phyloP scores from a whole-genome alignment of 768 basidiomycete genomes.

The Rubroboletus pulcherrimus region DNA sequence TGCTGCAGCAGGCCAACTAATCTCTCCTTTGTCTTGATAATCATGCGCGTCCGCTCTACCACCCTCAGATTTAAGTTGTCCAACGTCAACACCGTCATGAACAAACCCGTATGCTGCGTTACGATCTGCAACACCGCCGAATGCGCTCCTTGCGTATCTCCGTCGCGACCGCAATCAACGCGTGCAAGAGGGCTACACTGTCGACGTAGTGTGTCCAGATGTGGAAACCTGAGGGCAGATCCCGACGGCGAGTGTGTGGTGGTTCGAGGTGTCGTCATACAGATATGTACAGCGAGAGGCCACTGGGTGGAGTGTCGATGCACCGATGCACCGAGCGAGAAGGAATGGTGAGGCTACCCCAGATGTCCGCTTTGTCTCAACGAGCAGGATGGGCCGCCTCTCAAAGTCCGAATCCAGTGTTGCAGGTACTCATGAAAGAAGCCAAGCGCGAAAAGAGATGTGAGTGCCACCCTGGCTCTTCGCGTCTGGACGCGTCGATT shows the following conservation, averaged over 20 bases:
- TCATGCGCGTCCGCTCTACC: conserved; percentile 78
- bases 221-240: conserved; percentile 85
- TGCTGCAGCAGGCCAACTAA: too few species aligned
- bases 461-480: too few species aligned
- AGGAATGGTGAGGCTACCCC: background rate
- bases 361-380: too few species aligned
- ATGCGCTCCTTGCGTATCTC: conserved; percentile 65
- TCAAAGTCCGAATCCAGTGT: too few species aligned
- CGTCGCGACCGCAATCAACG: conserved; percentile 79
- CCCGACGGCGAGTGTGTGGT: conserved; percentile 78
- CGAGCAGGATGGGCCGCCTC: too few species aligned
- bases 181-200: conserved; percentile 80
- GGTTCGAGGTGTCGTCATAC: conserved; percentile 62
- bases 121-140: conserved; percentile 84
- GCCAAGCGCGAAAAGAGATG: too few species aligned
- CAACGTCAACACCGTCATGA: conserved; percentile 90
- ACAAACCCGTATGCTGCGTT: conserved; percentile 74
- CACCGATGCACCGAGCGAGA: background rate
- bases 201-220: conserved; percentile 96
- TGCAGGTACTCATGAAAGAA: too few species aligned
- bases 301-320: conserved; percentile 38
- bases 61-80: conserved; percentile 80
- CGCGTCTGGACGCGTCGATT: too few species aligned
- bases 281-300: conserved; percentile 75
- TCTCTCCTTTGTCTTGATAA: conserved; percentile 27